Evolutionary conservation across 768 basidiomycete species (phyloP).

Genomic region (Pluteus cervinus): DNA sequence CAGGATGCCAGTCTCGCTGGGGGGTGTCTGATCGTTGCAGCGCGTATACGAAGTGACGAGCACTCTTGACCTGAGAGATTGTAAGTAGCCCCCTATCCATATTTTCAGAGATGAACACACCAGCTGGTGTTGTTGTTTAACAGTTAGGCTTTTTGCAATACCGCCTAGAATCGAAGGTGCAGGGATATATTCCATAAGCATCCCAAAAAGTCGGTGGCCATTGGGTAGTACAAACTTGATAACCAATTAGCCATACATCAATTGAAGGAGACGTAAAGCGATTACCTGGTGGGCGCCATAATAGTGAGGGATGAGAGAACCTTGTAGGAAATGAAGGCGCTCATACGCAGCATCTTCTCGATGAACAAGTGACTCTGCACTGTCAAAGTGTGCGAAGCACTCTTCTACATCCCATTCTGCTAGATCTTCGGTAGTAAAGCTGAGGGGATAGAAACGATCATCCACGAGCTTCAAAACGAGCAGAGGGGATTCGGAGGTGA

Average conservation of each 20-base stretch:
- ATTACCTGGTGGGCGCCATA: slow-evolving; percentile 9
- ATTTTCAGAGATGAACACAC: slow-evolving; percentile 3
- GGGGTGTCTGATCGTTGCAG: slow-evolving; percentile 7
- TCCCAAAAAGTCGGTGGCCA: slow-evolving; percentile 9
- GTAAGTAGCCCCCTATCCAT: slow-evolving; percentile 1
- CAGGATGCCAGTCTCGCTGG: slow-evolving; percentile 10
- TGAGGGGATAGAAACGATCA: no score
- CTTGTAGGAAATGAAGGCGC: slow-evolving; percentile 7
- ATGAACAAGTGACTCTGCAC: slow-evolving; percentile 9
- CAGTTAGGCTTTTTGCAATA: slow-evolving; percentile 1
- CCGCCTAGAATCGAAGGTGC: slow-evolving; percentile 4
- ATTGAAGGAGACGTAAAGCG: slow-evolving; percentile 1
- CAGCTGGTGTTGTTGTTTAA: slow-evolving; percentile 6
- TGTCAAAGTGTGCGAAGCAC: slow-evolving; percentile 4
- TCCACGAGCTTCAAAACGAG: slow-evolving; percentile 8
- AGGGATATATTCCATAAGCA: slow-evolving; percentile 8
- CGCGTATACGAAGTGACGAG: slow-evolving; percentile 7
- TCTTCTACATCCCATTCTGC: slow-evolving; percentile 2
- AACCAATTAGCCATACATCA: not conserved
- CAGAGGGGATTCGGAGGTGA: slow-evolving; percentile 8
- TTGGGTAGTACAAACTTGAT: slow-evolving; percentile 9
- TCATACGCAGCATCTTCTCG: slow-evolving; percentile 8
- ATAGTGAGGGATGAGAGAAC: slow-evolving; percentile 8
- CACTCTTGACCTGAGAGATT: slow-evolving; percentile 8
- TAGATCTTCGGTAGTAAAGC: slow-evolving; percentile 5